Base-by-base conservation (phyloP, 129 eudicot genomes). In the Chrysanthemum makinoi region DNA sequence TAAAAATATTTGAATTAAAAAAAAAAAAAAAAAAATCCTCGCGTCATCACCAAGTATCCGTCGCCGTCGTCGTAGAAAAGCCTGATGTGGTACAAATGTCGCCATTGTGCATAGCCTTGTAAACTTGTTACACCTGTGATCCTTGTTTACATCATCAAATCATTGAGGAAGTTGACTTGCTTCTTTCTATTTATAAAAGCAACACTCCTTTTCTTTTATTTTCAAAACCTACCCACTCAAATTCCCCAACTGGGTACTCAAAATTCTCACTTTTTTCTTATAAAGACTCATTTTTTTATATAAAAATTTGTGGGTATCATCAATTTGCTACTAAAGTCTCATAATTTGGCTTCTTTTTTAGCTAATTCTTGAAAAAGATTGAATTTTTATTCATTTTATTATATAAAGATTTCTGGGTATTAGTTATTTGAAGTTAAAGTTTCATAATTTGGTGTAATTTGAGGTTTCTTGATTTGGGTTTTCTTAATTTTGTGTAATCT, bases 171-270 rank as follows among this genome's bases (percentile, higher is more conserved):
- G 72, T 77, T 77, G 77, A 77, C 81, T 66, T 75, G 57, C 49
- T 70, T 24, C 61, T 17, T 77, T 26, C 52, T 11, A 26, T 62
- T 26, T 9, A 67, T 46, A 16, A 47, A 75, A 57, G 80, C 68
- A 67, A 56, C 47, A 66, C 47, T 19, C 24, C 18, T 44, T 67
- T 20, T 55, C 56, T 24, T 52, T 62, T 51, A 35, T 51, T 77
- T 39, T 46, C 64, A 39, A 43, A 63, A 77, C 76, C 76, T 63
- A 77, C 81, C 77, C 81, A 77, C 81, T 77, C 62, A 35, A 43
- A 14, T 52, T 77, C 70, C 52, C 33, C 16, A 52, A 44, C 17
- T 77, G 39, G 48, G 57, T 17, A 16, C 12, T 69, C 22, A 50
- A 62, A 2, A 20, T 77, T 62, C 58, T 19, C 3, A 33, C 39